These are phyloP conservation scores for Ceratobasidium theobromae DNA, from an alignment of 1,284 basidiomycete species.

Conservation along the genomic window DNA sequence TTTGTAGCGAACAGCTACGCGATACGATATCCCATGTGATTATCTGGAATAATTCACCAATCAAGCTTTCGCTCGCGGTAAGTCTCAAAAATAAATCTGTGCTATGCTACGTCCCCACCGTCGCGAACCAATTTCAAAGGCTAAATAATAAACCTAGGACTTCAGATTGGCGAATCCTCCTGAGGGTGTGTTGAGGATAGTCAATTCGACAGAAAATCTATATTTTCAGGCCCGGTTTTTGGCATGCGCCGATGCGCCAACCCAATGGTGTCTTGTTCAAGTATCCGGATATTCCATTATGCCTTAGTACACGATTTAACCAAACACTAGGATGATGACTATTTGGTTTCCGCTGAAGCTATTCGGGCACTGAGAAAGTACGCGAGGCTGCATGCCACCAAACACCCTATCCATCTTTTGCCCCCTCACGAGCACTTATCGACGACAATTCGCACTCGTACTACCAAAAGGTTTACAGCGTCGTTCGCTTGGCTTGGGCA, in stretches of 20 bases:
- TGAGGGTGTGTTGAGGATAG: background rate
- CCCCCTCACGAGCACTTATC: conserved; percentile 27
- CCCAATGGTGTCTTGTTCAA: conserved; percentile 15
- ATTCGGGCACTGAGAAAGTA: conserved; percentile 14
- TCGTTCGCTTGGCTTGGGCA: conserved; percentile 30
- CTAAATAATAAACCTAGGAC: background rate
- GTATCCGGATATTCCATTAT: background rate
- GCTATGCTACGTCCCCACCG: too few relatives aligned
- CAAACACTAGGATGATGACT: conserved; percentile 10
- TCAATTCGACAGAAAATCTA: conserved; percentile 1
- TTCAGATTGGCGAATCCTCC: background rate
- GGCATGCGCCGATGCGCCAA: conserved; percentile 9
- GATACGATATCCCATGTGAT: conserved; percentile 8
- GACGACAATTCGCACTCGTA: conserved; percentile 19
- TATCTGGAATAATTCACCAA: conserved; percentile 11
- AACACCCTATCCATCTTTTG: conserved; percentile 16
- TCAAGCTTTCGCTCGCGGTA: background rate
- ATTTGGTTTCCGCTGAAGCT: conserved; percentile 13
- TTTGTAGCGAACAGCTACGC: conserved; percentile 4
- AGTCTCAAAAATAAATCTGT: too few relatives aligned
- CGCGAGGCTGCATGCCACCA: background rate
- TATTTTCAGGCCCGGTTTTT: conserved; percentile 24
- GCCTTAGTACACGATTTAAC: background rate
- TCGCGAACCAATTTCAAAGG: background rate
- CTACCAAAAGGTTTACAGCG: background rate